Percentiles rank a stretch among this genome's conserved stretches.
phyloP scores from a whole-genome alignment of 2,329 filamentous ascomycete species.

The Albophoma yamanashiensis region DNA sequence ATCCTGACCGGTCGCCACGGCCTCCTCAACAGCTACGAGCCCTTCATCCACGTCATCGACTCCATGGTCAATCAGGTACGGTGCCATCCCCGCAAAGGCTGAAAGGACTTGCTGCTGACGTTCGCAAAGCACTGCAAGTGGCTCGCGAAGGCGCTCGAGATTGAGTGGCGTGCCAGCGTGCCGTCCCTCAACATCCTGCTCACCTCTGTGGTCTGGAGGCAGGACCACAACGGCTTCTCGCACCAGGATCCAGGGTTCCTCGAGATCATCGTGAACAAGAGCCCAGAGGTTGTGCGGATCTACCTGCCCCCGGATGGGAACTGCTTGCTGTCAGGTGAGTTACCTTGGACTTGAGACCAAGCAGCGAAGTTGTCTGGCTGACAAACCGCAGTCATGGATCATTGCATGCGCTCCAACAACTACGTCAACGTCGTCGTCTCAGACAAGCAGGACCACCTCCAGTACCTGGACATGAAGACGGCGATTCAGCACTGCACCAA shows the following conservation, averaged over 20 bases:
- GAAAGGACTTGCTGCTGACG: not conserved
- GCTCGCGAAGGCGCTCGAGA: slow-evolving; percentile 72
- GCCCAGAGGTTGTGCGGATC: slow-evolving; percentile 68
- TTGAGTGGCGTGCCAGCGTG: slow-evolving; percentile 64
- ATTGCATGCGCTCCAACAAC: slow-evolving; percentile 62
- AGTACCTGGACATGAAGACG: slow-evolving; percentile 63
- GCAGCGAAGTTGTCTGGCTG: not conserved
- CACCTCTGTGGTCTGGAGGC: slow-evolving; percentile 69
- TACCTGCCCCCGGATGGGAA: slow-evolving; percentile 75
- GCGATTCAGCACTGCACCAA: slow-evolving; percentile 69
- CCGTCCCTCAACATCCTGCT: slow-evolving; percentile 71
- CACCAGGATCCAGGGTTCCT: slow-evolving; percentile 76
- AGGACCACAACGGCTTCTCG: slow-evolving; percentile 77
- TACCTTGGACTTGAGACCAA: not conserved
- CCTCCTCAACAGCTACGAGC: slow-evolving; percentile 71
- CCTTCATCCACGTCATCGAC: slow-evolving; percentile 74
- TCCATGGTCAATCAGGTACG: slow-evolving; percentile 68
- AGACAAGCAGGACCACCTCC: slow-evolving; percentile 70
- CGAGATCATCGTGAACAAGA: slow-evolving; percentile 71
- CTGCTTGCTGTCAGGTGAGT: slow-evolving; percentile 43
- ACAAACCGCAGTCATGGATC: slow-evolving; percentile 50
- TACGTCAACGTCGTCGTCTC: slow-evolving; percentile 75
- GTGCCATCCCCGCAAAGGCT: not conserved
- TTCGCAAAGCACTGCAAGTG: slow-evolving; percentile 59
- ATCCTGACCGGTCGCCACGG: slow-evolving; percentile 65